Conservation (phyloP, 2,329 filamentous ascomycete genomes). For the Akanthomyces dipterigenus region DNA sequence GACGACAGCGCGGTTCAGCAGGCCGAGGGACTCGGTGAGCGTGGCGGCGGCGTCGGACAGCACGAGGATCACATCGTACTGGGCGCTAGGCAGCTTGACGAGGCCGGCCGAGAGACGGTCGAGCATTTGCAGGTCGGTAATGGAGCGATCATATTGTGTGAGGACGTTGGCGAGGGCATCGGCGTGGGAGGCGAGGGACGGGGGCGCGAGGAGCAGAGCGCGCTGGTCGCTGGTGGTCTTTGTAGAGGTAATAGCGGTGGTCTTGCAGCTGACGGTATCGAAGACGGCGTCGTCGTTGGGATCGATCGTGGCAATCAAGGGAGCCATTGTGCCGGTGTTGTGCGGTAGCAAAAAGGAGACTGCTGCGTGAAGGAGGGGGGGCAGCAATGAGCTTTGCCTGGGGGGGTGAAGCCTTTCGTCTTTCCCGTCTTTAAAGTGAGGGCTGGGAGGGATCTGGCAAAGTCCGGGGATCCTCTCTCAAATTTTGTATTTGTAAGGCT, state of each 20-base stretch:
- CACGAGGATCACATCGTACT: constrained; percentile 80
- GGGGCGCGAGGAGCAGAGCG: constrained; percentile 82
- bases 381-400: not conserved
- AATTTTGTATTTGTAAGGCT: constrained; percentile 11
- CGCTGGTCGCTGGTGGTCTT: constrained; percentile 34
- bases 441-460: not conserved
- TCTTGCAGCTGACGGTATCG: not conserved
- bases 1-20: constrained; percentile 64
- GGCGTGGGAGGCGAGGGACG: constrained; percentile 80
- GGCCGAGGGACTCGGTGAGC: constrained; percentile 52
- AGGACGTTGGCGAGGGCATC: constrained; percentile 67
- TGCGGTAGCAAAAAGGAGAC: not conserved
- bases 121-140: constrained; percentile 94
- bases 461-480: constrained; percentile 2
- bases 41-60: constrained; percentile 67
- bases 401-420: not conserved
- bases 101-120: constrained; percentile 82
- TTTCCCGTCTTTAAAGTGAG: not conserved
- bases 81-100: constrained; percentile 64
- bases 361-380: not conserved
- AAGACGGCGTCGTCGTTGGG: constrained; percentile 46
- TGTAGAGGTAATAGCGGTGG: not conserved
- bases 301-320: constrained; percentile 49
- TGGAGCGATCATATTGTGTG: constrained; percentile 62
- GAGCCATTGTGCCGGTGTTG: constrained; percentile 35